Base-by-base conservation (phyloP, 768 basidiomycete genomes). In the Pleurotus tuoliensis region DNA sequence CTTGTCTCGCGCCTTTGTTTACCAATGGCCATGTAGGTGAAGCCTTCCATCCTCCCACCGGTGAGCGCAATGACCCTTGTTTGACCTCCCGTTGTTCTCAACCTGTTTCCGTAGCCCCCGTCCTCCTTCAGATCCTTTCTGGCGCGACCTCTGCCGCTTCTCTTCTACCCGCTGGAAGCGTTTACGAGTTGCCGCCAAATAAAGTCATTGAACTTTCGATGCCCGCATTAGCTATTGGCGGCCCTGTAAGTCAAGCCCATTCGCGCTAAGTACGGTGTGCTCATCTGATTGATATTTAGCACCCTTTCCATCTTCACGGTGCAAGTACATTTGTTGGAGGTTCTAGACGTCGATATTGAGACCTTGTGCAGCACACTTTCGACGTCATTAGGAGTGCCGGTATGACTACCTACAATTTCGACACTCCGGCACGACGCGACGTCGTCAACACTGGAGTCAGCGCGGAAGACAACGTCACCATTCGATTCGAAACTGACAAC, bases 401-500 rank as follows among this genome's bases (percentile, higher is more conserved):
- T 6, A 73, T 62, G 44, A 56, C 62, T 2, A 57, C 43, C 5
- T 72, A 72, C 56, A 80, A 80, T 61, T 77, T 71, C 27, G 65
- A 57, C 34, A 83, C 85, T 47, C 66, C 66, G 12, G 61, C 71
- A 18, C 59, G 63, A 5, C 64, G 73, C 13, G 73, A 75, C 55
- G 71, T 72, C 0, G 71, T 72, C 40, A 70, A 61, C 48, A 64
- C 65, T 13, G 78, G 75, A 3, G 16, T 16, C 18, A 56, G 59
- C 12, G 55, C 58, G 0, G 69, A 66, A 1, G 72, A 73, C 56
- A 73, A 73, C 54, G 73, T 76, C 22, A 76, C 76, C 0, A 74
- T 84, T 56, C 71, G 82, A 1, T 82, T 82, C 62, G 65, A 61
- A 1, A 81, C 81, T 1, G 76, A 82, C 49, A 82, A 82, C 55